Conservation (phyloP, 2,329 filamentous ascomycete species). For the Aspergillus costaricaensis region DNA sequence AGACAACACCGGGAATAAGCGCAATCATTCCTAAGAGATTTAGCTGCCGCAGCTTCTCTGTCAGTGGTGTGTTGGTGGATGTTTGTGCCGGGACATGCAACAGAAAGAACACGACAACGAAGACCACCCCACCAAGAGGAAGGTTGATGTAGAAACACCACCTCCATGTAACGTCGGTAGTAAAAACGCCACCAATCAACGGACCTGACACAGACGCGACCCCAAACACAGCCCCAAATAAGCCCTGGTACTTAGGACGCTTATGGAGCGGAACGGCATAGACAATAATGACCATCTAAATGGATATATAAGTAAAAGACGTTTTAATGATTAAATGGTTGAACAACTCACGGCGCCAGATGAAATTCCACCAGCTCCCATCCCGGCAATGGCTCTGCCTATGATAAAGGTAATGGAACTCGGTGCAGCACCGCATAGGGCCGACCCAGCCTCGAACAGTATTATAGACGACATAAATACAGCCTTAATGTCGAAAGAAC, state of each 20-base stretch:
- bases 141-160: slow-evolving; percentile 24
- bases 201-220: slow-evolving; percentile 46
- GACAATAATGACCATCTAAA: background rate
- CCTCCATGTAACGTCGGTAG: slow-evolving; percentile 14
- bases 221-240: slow-evolving; percentile 60
- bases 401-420: slow-evolving; percentile 37
- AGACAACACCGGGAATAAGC: slow-evolving; percentile 13
- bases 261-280: slow-evolving; percentile 54
- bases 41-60: slow-evolving; percentile 4
- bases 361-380: slow-evolving; percentile 41
- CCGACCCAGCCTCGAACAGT: slow-evolving; percentile 43
- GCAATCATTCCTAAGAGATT: slow-evolving; percentile 1
- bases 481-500: slow-evolving; percentile 38
- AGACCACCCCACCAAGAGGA: slow-evolving; percentile 11
- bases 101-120: slow-evolving; percentile 7
- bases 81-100: background rate
- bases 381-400: slow-evolving; percentile 40
- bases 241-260: slow-evolving; percentile 45
- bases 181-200: slow-evolving; percentile 14
- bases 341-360: slow-evolving; percentile 27
- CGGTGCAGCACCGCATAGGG: slow-evolving; percentile 40
- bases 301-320: background rate
- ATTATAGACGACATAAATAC: slow-evolving; percentile 37
- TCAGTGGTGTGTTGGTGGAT: background rate
- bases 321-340: slow-evolving; percentile 25